phyloP scores from a whole-genome alignment of 164 flowering plant species.

The Aristolochia contorta region DNA sequence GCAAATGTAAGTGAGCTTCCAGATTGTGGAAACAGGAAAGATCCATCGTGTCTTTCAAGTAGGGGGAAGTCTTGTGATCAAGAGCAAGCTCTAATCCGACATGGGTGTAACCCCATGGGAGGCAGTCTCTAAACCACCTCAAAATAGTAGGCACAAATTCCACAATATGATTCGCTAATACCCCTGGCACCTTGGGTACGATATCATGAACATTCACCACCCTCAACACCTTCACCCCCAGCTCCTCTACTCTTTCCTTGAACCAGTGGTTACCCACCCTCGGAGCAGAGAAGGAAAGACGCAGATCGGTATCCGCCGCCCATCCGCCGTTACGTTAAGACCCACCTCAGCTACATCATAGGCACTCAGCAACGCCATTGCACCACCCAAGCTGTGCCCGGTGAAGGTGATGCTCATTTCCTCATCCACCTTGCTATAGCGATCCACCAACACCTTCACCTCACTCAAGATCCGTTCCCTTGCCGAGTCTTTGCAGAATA shows the following conservation, averaged over 20 bases:
- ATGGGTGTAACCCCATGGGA: slow-evolving; percentile 83
- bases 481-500: too few species aligned
- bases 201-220: slow-evolving; percentile 62
- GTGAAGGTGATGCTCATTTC: slow-evolving; percentile 57
- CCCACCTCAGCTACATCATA: slow-evolving; percentile 64
- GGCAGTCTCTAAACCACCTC: slow-evolving; percentile 24
- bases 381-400: slow-evolving; percentile 66
- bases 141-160: slow-evolving; percentile 31
- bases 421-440: slow-evolving; percentile 14
- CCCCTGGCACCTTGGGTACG: slow-evolving; percentile 71
- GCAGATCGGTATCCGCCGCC: slow-evolving; percentile 28
- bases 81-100: slow-evolving; percentile 59
- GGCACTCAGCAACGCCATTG: slow-evolving; percentile 52
- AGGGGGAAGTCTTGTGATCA: slow-evolving; percentile 49
- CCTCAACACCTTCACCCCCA: slow-evolving; percentile 55
- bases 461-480: too few species aligned
- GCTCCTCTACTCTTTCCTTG: slow-evolving; percentile 56
- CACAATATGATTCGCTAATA: slow-evolving; percentile 64
- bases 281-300: slow-evolving; percentile 70
- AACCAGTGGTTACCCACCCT: slow-evolving; percentile 71
- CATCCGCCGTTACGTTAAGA: slow-evolving; percentile 20
- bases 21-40: slow-evolving; percentile 42
- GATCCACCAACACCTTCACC: too few species aligned
- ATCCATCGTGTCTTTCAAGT: slow-evolving; percentile 31
- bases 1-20: slow-evolving; percentile 52